Base-by-base conservation (phyloP, 805 yeast genomes). In the Saccharomycopsis fodiens region DNA sequence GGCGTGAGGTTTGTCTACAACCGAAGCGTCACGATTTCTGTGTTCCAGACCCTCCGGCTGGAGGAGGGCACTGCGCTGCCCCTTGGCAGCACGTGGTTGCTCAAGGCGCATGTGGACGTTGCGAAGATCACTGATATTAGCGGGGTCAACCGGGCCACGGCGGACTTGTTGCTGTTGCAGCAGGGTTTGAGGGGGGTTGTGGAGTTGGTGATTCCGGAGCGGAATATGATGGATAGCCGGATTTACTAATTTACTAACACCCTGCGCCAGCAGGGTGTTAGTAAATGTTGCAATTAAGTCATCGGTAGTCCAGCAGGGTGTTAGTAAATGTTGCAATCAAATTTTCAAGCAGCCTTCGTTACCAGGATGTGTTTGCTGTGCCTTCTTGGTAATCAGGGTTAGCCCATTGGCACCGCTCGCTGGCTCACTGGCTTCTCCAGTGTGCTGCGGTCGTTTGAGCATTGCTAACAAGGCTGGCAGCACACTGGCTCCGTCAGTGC, bases 171-270 rank as follows among this genome's bases (percentile, higher is more conserved):
- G 39, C 67, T 63, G 39, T 63, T 87, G 34, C 85, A 85, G 60
- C 76, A 68, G 16, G 85, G 80, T 42, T 64, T 89, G 49, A 65
- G 70, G 46, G 88, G 88, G 12, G 66, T 87, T 41, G 70, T 89
- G 6, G 76, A 77, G 39, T 68, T 89, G 39, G 76, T 69, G 16
- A 74, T 84, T 27, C 95, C 95, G 3, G 93, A 85, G 57, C 70
- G 96, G 51, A 77, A 76, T 58, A 68, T 72, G 21, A 85, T 88
- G 87, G 96, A 88, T 59, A 77, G 89, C 1, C 72, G 95, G 54
- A 37, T 42, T n/a, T 22, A 30, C 13, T 27, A 32, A 42, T 17
- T 21, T 17, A 6, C n/a, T n/a, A n/a, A n/a, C n/a, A n/a, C n/a
- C n/a, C n/a, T n/a, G n/a, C n/a, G n/a, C n/a, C 17, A 15, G 17